Evolutionary conservation across 176 grass and related monocot species (phyloP), one percentile per base, ranked within the genome.

Genomic region (Pharus latifolius): DNA sequence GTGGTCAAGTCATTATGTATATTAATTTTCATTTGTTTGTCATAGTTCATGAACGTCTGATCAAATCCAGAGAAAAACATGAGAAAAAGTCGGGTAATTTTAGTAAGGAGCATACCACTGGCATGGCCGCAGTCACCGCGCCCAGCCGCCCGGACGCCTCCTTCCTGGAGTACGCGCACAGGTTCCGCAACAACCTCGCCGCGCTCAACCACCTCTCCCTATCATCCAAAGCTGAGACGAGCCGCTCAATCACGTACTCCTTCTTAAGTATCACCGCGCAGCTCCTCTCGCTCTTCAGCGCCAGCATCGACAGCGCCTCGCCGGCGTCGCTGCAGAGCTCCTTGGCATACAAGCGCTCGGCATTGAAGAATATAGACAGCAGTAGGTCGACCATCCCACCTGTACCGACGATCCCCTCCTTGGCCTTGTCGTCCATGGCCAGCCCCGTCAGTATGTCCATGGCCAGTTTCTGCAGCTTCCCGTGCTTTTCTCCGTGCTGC

Each of bases 231-330:
- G 53, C 58, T 12, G 31, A 13, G 3, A 85, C 60, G 14, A 91
- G 72, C 19, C 49, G 76, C 16, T 45, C 63, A 27, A 91, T 34
- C 4, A 75, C 73, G 24, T 68, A 46, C 34, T 12, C 22, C 3
- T 72, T 67, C 78, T 63, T 83, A 20, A 90, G 78, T 5, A 96
- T 85, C 47, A 70, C 72, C 7, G 22, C 14, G 65, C 92, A 96
- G 55, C 87, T 87, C 56, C n/a, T 27, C 62, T 62, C 64, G 77
- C 73, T 96, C 44, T 96, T 87, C 58, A 90, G n/a, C 15, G 78
- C 77, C 25, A 96, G 69, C 83, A 90, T 87, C 30, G 80, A 67
- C 52, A 96, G 71, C 29, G 91, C 80, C 77, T 96, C 80, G 30
- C 91, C 87, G 49, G 80, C 87, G 44, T 84, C 80, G 13, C 53